Conservation (phyloP, 495 filamentous ascomycete species). For the Ascobolus immersus region DNA sequence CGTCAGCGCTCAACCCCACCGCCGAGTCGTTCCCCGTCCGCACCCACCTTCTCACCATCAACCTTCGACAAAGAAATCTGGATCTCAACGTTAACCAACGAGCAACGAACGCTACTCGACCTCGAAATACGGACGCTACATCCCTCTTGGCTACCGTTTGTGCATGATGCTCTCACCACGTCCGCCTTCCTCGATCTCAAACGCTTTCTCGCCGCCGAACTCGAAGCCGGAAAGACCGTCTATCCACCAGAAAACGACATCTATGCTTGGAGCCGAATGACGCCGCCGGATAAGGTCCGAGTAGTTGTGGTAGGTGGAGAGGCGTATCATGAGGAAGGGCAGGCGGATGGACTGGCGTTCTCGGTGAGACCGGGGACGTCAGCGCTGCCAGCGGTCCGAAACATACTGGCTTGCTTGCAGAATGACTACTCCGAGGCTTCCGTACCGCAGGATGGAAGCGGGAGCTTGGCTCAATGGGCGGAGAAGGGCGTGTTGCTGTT, state of each 20-base stretch:
- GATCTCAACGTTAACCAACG: conserved; percentile 47
- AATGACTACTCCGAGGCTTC: conserved; percentile 66
- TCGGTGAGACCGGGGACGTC: conserved; percentile 69
- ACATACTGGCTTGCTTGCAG: conserved; percentile 68
- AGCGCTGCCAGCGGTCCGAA: conserved; percentile 63
- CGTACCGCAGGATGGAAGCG: conserved; percentile 44
- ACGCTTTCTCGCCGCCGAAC: conserved; percentile 62
- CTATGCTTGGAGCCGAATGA: conserved; percentile 92
- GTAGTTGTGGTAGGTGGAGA: no score
- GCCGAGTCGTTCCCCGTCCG: no score
- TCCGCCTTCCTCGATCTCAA: conserved; percentile 68
- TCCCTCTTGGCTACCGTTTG: conserved; percentile 63
- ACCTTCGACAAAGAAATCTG: conserved; percentile 78
- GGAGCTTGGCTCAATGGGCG: conserved; percentile 74
- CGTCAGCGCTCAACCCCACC: no score
- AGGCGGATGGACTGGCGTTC: conserved; percentile 88
- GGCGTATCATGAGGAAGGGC: no score
- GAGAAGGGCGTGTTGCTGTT: conserved; percentile 72
- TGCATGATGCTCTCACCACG: conserved; percentile 58
- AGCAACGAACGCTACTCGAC: conserved; percentile 56
- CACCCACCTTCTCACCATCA: conserved; percentile 7
- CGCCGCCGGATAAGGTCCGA: no score
- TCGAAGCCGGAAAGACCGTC: conserved; percentile 38
- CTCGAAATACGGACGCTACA: conserved; percentile 82
- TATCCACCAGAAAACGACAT: conserved; percentile 73